These are phyloP conservation scores for Stentor coeruleus DNA, from an alignment of 73 alveolate species.

Conservation along the genomic window DNA sequence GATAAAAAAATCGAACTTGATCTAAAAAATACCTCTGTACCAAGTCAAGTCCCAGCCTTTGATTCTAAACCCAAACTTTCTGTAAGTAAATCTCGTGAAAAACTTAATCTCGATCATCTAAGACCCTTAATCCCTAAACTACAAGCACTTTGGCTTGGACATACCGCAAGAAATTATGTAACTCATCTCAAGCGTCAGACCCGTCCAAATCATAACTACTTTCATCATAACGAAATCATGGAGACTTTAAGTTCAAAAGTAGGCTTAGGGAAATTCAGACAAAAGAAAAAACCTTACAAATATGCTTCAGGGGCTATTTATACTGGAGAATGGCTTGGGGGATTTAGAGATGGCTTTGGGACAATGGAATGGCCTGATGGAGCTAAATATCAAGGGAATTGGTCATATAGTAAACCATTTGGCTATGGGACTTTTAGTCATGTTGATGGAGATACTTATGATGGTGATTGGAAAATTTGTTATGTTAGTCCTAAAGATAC, in stretches of 20 bases:
- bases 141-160: not conserved
- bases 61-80: not conserved
- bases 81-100: not conserved
- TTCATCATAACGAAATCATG: not conserved
- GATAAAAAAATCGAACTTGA: not conserved
- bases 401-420: constrained; percentile 56
- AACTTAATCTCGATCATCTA: constrained; percentile 19
- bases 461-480: constrained; percentile 46
- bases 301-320: constrained; percentile 27
- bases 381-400: constrained; percentile 36
- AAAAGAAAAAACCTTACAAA: not conserved
- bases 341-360: constrained; percentile 39
- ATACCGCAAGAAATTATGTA: not conserved
- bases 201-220: not conserved
- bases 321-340: constrained; percentile 37
- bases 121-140: not conserved
- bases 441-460: constrained; percentile 51
- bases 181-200: not conserved
- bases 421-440: constrained; percentile 58
- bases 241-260: not conserved
- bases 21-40: not conserved
- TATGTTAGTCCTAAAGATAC: constrained; percentile 44
- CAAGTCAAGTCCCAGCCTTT: not conserved
- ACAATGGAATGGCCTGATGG: constrained; percentile 40
- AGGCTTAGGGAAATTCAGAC: not conserved